Base-by-base conservation (phyloP, 495 filamentous ascomycete species). In the Daldinia decipiens region DNA sequence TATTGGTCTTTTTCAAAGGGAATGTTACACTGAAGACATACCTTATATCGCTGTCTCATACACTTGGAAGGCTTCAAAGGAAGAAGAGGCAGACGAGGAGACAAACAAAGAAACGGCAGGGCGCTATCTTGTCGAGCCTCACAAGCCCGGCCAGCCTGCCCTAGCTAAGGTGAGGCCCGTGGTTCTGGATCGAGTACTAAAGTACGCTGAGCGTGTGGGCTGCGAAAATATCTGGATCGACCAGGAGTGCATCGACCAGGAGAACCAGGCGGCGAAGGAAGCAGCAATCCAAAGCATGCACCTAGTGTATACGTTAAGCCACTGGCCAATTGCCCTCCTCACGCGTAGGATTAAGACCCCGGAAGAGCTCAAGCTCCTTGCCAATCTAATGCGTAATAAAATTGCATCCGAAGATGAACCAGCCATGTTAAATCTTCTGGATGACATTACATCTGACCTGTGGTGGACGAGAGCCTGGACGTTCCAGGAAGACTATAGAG, bases 211-310 rank as follows among this genome's bases (percentile, higher is more conserved):
- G 11, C 53, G 70, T 31, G 65, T 76, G 24, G 62, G 38, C 21
- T 77, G 75, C 67, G 57, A 74, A 12, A 61, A 71, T 13, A 69
- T 83, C n/a, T 83, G 81, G 80, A 81, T 82, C 56, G 81, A 83
- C 59, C 75, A 75, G 52, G 79, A 83, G 60, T 82, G 80, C 59
- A 74, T 83, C 50, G 70, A 80, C 57, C 79, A 82, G 55, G 67
- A 76, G 8, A 67, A 81, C 29, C 63, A 59, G 56, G 62, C 51
- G 5, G 77, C 79, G 34, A 74, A 82, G 40, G 75, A 78, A 56
- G 59, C 65, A 6, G 77, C 66, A 15, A 81, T 83, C 19, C 79
- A 82, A 56, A 76, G 72, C 29, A 82, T 83, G 80, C 80, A 82
- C 62, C 27, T 80, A 58, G 76, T 83, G 60, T 83, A 82, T 62